Conservation (phyloP, 768 basidiomycete genomes). For the Leccinum truebloodii region DNA sequence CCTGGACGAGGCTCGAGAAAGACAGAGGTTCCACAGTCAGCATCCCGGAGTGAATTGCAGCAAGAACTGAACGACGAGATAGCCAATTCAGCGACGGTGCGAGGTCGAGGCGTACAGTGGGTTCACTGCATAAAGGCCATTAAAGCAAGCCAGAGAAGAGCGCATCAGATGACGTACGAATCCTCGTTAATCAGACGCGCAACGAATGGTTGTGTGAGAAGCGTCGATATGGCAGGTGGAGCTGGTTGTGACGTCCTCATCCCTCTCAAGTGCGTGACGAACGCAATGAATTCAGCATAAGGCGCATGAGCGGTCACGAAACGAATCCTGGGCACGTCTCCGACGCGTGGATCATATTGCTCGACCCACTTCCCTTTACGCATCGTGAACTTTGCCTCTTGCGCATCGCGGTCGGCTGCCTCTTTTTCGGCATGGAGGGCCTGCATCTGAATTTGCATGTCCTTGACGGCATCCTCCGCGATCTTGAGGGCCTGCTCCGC, state of each 20-base stretch:
- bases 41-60: constrained; percentile 86
- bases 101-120: constrained; percentile 89
- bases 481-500: constrained; percentile 76
- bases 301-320: constrained; percentile 71
- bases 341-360: constrained; percentile 32
- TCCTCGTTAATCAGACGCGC: constrained; percentile 78
- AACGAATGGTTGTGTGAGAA: constrained; percentile 79
- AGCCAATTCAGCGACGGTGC: constrained; percentile 95
- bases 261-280: constrained; percentile 73
- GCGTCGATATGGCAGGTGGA: constrained; percentile 68
- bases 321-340: constrained; percentile 36
- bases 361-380: constrained; percentile 73
- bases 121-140: constrained; percentile 54
- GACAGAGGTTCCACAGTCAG: constrained; percentile 87
- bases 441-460: constrained; percentile 88
- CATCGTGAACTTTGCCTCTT: constrained; percentile 49
- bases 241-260: constrained; percentile 59
- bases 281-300: constrained; percentile 78
- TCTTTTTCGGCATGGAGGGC: constrained; percentile 67
- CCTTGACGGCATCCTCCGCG: constrained; percentile 84
- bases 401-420: constrained; percentile 51
- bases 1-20: constrained; percentile 56
- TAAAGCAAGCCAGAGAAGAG: constrained; percentile 11
- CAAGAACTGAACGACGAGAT: constrained; percentile 78
- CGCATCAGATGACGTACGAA: constrained; percentile 57